A percentile compares a stretch with the other conserved stretches of the same genome.
Evolutionary conservation across 441 rosid species (phyloP).

Genomic region (Pelargonium australe): DNA sequence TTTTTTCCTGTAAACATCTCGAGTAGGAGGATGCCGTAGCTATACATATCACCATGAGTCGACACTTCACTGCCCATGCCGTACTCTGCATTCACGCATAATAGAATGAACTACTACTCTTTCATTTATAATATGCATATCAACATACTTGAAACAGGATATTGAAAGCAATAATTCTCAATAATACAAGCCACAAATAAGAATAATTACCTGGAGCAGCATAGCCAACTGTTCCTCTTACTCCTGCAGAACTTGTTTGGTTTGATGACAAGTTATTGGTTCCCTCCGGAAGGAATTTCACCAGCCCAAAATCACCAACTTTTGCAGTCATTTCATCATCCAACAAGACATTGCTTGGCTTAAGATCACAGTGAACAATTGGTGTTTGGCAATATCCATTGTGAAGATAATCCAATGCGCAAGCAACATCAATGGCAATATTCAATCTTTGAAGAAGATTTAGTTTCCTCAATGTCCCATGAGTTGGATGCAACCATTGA

Average conservation of each 20-base stretch:
- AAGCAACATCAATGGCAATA: not conserved
- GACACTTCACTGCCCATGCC: constrained; percentile 10
- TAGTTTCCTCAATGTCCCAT: not conserved
- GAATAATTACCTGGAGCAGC: constrained; percentile 13
- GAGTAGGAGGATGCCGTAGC: constrained; percentile 5
- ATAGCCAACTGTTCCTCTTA: constrained; percentile 1
- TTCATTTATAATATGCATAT: not conserved
- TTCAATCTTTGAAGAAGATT: constrained; percentile 1
- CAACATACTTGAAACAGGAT: not conserved
- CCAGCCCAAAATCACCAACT: constrained; percentile 2
- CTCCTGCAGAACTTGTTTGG: constrained; percentile 1
- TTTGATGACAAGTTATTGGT: fast-evolving
- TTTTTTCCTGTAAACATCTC: constrained; percentile 11
- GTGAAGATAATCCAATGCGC: not conserved
- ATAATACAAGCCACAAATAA: no score
- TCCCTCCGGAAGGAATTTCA: not conserved
- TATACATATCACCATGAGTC: constrained; percentile 1
- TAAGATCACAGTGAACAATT: constrained; percentile 10
- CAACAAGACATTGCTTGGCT: constrained; percentile 4
- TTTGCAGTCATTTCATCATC: constrained; percentile 12
- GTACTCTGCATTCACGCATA: not conserved
- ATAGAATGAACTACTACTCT: no score
- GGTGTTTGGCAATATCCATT: not conserved
- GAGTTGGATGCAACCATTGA: not conserved
- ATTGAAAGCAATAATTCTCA: no score